Conservation (phyloP, 768 basidiomycete species). For the Calocera viscosa region DNA sequence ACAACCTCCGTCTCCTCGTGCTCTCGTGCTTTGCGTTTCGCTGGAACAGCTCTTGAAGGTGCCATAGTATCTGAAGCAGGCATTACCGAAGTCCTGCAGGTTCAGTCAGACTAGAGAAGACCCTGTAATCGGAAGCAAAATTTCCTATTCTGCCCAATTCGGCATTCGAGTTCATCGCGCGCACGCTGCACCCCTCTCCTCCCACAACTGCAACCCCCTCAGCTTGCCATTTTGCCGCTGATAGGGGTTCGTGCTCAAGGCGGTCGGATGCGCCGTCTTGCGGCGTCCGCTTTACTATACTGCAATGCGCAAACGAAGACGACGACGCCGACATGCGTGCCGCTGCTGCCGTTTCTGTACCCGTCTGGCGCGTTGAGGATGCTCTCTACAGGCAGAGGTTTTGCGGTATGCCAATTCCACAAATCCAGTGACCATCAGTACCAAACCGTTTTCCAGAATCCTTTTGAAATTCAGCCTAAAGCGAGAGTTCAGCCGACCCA, state of each 20-base stretch:
- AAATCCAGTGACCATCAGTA: not conserved
- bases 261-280: not conserved
- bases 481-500: too few relatives aligned
- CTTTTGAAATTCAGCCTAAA: too few relatives aligned
- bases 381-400: not conserved
- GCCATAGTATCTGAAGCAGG: not conserved
- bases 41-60: constrained; percentile 5
- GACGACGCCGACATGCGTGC: not conserved
- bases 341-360: not conserved
- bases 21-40: not conserved
- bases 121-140: not conserved
- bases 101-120: not conserved
- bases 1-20: not conserved
- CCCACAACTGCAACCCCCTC: not conserved
- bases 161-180: not conserved
- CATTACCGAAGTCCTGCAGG: not conserved
- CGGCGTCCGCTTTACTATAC: not conserved
- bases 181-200: not conserved
- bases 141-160: not conserved
- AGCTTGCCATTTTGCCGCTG: not conserved
- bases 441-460: too few relatives aligned
- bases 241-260: not conserved
- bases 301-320: not conserved
- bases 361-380: not conserved
- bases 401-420: not conserved